phyloP scores from a whole-genome alignment of 805 yeast species.

The Candida silvatica region DNA sequence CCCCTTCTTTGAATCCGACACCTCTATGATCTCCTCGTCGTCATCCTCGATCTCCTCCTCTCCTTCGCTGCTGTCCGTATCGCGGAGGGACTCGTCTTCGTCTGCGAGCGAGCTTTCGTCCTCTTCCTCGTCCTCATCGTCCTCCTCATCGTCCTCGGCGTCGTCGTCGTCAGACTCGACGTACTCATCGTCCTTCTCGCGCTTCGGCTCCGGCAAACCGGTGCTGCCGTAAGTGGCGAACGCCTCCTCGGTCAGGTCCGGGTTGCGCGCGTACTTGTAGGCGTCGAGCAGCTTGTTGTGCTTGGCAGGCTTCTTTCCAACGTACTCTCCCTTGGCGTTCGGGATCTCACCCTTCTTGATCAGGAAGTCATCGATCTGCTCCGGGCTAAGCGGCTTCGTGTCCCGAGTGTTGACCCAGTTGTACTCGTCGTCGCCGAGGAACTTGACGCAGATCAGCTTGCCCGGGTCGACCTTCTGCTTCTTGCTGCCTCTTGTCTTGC shows the following conservation, averaged over 20 bases:
- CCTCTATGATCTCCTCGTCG: constrained; percentile 1
- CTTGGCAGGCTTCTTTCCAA: constrained; percentile 42
- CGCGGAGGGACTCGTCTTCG: constrained; percentile 25
- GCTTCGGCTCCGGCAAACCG: constrained; percentile 26
- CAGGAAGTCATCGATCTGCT: constrained; percentile 28
- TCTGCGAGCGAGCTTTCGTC: too few relatives aligned
- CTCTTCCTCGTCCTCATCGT: constrained; percentile 5
- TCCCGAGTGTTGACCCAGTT: constrained; percentile 56
- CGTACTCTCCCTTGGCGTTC: constrained; percentile 30
- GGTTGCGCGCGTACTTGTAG: constrained; percentile 19
- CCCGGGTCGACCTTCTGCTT: constrained; percentile 7
- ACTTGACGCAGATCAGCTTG: constrained; percentile 40
- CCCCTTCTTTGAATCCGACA: constrained; percentile 4
- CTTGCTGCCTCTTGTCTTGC: constrained; percentile 5
- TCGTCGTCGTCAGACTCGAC: neutral
- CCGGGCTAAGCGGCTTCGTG: constrained; percentile 34
- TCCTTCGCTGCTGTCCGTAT: constrained; percentile 15
- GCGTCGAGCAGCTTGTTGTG: constrained; percentile 21
- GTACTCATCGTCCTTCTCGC: neutral
- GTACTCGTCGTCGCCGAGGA: constrained; percentile 65
- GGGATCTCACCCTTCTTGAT: constrained; percentile 20
- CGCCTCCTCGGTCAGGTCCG: constrained; percentile 41
- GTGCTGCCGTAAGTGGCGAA: constrained; percentile 32
- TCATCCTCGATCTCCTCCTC: constrained; percentile 16
- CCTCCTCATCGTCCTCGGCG: constrained; percentile 4